These are phyloP conservation scores for Sarocladium strictum DNA, from an alignment of 2,329 filamentous ascomycete genomes.

Conservation along the genomic window DNA sequence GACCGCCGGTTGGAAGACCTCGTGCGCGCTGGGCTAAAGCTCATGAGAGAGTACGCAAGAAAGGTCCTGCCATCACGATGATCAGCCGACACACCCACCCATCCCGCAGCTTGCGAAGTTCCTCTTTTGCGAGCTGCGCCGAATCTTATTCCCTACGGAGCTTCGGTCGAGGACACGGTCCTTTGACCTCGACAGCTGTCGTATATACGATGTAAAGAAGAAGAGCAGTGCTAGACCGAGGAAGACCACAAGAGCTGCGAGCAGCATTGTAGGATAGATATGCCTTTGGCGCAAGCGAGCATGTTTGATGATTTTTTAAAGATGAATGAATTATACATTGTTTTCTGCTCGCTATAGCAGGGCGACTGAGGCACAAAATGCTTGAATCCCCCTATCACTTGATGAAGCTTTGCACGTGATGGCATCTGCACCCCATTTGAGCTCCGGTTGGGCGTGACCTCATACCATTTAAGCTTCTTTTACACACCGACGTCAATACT, in stretches of 20 bases:
- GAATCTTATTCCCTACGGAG: no score
- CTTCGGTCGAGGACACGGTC: no score
- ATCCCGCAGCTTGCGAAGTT: neutral
- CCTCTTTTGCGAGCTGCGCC: no score
- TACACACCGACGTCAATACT: no score
- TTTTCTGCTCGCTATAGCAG: no score
- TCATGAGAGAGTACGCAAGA: constrained; percentile 53
- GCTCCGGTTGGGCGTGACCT: no score
- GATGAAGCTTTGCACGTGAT: no score
- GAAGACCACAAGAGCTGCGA: neutral
- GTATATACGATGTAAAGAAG: neutral
- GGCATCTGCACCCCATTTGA: no score
- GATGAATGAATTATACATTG: no score
- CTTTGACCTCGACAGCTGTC: neutral
- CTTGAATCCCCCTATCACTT: no score
- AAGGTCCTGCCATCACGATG: constrained; percentile 53
- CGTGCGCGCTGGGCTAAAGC: constrained; percentile 56
- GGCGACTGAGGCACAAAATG: no score
- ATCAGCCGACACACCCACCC: constrained; percentile 15
- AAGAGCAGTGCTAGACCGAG: neutral
- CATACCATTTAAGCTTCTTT: no score
- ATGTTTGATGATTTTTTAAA: constrained; percentile 2
- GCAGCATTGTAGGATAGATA: constrained; percentile 4
- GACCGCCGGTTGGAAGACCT: constrained; percentile 68
- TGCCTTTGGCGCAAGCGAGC: constrained; percentile 8